Percentiles rank a stretch among this genome's conserved stretches.
phyloP scores from a whole-genome alignment of 2,329 filamentous ascomycete species.

The Tolypocladium sp. region DNA sequence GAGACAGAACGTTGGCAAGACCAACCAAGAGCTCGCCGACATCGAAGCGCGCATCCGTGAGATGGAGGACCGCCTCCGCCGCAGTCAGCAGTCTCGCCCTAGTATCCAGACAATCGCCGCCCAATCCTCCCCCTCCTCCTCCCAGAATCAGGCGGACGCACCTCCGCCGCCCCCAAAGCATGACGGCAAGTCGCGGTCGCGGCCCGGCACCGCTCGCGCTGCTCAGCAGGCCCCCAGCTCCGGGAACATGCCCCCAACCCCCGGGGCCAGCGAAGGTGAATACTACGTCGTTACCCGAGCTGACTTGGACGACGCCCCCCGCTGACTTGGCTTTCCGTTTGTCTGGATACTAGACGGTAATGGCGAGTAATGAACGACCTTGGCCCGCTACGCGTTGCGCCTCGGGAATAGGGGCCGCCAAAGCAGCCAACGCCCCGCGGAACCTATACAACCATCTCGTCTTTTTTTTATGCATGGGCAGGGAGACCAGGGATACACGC shows the following conservation, averaged over 20 bases:
- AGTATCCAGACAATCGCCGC: slow-evolving; percentile 6
- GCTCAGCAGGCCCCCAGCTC: slow-evolving; percentile 41
- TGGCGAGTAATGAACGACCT: slow-evolving; percentile 17
- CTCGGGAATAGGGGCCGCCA: neutral
- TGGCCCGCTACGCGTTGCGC: neutral
- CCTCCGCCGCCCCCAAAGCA: slow-evolving; percentile 12
- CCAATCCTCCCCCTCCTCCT: slow-evolving; percentile 6
- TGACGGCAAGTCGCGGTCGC: slow-evolving; percentile 33
- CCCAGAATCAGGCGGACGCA: slow-evolving; percentile 3
- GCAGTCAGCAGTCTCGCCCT: slow-evolving; percentile 12
- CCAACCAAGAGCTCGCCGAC: slow-evolving; percentile 72
- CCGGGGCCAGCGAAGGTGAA: slow-evolving; percentile 55
- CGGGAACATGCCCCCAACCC: slow-evolving; percentile 51
- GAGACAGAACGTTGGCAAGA: slow-evolving; percentile 67
- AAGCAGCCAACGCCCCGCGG: neutral
- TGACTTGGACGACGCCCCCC: slow-evolving; percentile 17
- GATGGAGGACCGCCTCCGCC: slow-evolving; percentile 68
- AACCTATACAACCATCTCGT: neutral
- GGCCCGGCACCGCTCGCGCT: slow-evolving; percentile 44
- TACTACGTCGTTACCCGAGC: slow-evolving; percentile 29
- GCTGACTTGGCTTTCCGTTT: slow-evolving; percentile 19
- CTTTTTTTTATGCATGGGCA: slow-evolving; percentile 4
- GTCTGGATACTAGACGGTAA: slow-evolving; percentile 24
- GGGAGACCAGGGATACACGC: slow-evolving; percentile 2
- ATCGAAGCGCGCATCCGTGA: slow-evolving; percentile 78